A percentile compares a stretch with the other conserved stretches of the same genome.
Evolutionary conservation across 495 filamentous ascomycete genomes (phyloP).

Genomic region (Penicillium verhagenii): DNA sequence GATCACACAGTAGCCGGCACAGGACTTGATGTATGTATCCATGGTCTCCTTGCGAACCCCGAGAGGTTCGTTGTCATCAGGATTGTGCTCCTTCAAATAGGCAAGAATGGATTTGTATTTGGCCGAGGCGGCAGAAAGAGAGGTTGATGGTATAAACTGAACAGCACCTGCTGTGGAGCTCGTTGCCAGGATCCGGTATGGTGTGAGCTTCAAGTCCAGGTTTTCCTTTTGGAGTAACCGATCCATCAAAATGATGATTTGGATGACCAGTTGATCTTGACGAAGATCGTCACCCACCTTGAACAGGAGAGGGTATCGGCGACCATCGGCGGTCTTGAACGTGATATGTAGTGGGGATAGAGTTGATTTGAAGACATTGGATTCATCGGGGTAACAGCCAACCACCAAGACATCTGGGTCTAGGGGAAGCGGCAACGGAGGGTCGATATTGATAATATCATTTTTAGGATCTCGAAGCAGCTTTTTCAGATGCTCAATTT

Average conservation of each 20-base stretch:
- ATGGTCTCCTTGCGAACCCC: constrained; percentile 90
- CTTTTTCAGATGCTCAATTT: constrained; percentile 79
- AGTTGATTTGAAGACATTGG: constrained; percentile 92
- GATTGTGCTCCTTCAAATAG: constrained; percentile 88
- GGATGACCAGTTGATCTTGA: constrained; percentile 96
- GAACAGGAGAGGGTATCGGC: constrained; percentile 88
- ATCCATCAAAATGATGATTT: constrained; percentile 98
- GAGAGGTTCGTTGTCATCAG: constrained; percentile 75
- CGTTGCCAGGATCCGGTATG: constrained; percentile 95
- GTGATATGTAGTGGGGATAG: constrained; percentile 87
- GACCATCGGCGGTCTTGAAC: constrained; percentile 75
- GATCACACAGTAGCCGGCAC: constrained; percentile 97
- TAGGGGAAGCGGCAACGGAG: constrained; percentile 83
- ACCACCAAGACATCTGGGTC: constrained; percentile 78
- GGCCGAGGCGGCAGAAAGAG: constrained; percentile 71
- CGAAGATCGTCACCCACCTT: constrained; percentile 97
- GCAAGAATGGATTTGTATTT: constrained; percentile 84
- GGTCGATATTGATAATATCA: constrained; percentile 77
- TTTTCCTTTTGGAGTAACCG: constrained; percentile 95
- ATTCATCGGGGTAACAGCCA: constrained; percentile 79
- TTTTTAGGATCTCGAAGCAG: constrained; percentile 86
- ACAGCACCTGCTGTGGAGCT: constrained; percentile 83
- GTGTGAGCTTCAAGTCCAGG: constrained; percentile 89
- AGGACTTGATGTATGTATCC: constrained; percentile 94
- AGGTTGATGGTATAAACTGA: constrained; percentile 87